These are phyloP conservation scores for Boletus rubropictus DNA, from an alignment of 768 basidiomycete species.

Conservation along the genomic window DNA sequence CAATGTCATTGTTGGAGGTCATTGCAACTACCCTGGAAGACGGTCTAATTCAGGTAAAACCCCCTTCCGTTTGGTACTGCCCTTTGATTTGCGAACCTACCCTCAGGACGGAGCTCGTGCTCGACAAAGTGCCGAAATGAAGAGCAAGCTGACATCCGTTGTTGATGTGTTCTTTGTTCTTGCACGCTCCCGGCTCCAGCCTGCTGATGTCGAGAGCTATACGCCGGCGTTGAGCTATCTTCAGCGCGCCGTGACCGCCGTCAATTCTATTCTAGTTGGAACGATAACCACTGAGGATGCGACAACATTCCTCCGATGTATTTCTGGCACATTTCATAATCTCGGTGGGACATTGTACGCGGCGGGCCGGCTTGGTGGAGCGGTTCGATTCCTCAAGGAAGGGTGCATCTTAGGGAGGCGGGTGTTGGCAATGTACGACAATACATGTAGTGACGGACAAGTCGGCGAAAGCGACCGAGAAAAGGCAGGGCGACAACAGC, in stretches of 20 bases:
- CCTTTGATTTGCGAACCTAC: neutral
- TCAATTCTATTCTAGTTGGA: slow-evolving; percentile 11
- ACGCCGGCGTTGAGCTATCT: slow-evolving; percentile 43
- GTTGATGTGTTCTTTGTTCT: slow-evolving; percentile 55
- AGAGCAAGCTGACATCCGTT: slow-evolving; percentile 38
- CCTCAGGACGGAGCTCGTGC: slow-evolving; percentile 3
- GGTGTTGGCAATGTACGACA: slow-evolving; percentile 35
- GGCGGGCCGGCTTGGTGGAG: slow-evolving; percentile 51
- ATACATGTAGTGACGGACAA: neutral
- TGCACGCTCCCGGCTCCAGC: slow-evolving; percentile 39
- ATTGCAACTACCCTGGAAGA: slow-evolving; percentile 32
- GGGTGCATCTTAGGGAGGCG: slow-evolving; percentile 51
- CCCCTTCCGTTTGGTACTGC: neutral
- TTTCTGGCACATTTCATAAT: slow-evolving; percentile 69
- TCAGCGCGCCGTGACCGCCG: slow-evolving; percentile 33
- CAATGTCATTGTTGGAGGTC: slow-evolving; percentile 32
- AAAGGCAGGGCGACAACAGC: slow-evolving; percentile 46
- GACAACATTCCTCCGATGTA: slow-evolving; percentile 59
- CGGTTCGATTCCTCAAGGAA: slow-evolving; percentile 60
- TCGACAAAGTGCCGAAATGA: slow-evolving; percentile 16
- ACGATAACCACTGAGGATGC: slow-evolving; percentile 15
- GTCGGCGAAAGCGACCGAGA: slow-evolving; percentile 24
- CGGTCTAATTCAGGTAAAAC: slow-evolving; percentile 28
- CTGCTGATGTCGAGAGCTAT: slow-evolving; percentile 43
- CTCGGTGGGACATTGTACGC: slow-evolving; percentile 68